Evolutionary conservation across 2,329 filamentous ascomycete species (phyloP), one percentile per base, ranked within the genome.

Genomic region (Plenodomus biglobosus): DNA sequence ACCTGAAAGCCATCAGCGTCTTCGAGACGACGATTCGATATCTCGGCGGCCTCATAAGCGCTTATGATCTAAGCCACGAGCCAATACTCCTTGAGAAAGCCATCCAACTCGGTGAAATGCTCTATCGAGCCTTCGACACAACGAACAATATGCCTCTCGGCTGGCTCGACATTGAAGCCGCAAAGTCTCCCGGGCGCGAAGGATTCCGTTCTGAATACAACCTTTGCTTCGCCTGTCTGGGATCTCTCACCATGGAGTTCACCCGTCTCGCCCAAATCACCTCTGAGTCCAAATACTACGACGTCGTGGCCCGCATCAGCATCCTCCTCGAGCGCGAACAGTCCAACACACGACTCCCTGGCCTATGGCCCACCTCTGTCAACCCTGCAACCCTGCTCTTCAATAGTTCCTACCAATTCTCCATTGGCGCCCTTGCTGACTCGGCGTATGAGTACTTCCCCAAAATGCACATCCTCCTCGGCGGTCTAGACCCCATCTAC

Each of bases 11-110:
- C 20, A 63, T 79, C 55, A 78, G 77, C 56, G 75, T 79, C n/a
- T 79, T 79, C 46, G 77, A 79, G 53, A 78, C 77, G 0, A 79
- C 75, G 0, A 79, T 78, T 38, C 65, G 71, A 30, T 72, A 72
- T 37, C 62, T 73, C 7, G 70, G 71, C 16, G 71, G 71, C 8
- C 48, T 73, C 16, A 47, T 73, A 22, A 63, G 62, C 38, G 71
- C 71, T 41, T 73, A 72, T 46, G 71, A 73, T 42, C 57, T 73
- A 32, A 72, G 67, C 38, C 53, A 54, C 11, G 65, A 68, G 42
- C 59, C 66, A 21, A 60, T 68, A 2, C 51, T 73, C 17, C 51
- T 73, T 24, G 61, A 68, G n/a, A 72, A 72, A 42, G 69, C 70
- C 0, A 53, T 69, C 27, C 69, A 73, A 38, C 45, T 73, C 10